A percentile compares a stretch with the other conserved stretches of the same genome.
Evolutionary conservation across 2,329 filamentous ascomycete genomes (phyloP).

Genomic region (Alternaria sp.): DNA sequence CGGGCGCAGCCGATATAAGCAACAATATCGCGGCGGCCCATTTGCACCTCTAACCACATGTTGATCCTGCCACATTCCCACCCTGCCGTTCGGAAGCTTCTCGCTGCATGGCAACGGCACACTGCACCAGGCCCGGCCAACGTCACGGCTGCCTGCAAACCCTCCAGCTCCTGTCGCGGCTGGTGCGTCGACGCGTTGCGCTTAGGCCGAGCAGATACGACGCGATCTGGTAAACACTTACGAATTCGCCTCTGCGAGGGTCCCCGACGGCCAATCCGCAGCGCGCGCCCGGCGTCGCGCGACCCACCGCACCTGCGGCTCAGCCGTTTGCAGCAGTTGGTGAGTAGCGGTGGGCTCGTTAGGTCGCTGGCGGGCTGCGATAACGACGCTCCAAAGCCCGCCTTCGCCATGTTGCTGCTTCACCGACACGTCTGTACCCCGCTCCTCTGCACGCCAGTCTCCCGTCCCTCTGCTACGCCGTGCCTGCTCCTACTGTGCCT

Average conservation of each 20-base stretch:
- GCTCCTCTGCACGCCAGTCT: slow-evolving; percentile 15
- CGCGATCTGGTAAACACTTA: slow-evolving; percentile 27
- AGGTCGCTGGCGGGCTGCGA: slow-evolving; percentile 27
- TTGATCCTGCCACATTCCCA: slow-evolving; percentile 9
- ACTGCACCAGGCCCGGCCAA: slow-evolving; percentile 27
- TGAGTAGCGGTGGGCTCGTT: slow-evolving; percentile 31
- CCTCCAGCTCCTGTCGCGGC: slow-evolving; percentile 4
- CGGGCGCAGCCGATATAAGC: slow-evolving; percentile 18
- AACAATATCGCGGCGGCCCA: slow-evolving; percentile 15
- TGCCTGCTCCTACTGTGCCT: not conserved
- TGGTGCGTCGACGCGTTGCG: slow-evolving; percentile 27
- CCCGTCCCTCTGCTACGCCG: not conserved
- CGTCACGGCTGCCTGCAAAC: slow-evolving; percentile 22
- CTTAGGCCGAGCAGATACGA: slow-evolving; percentile 27
- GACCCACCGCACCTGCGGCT: slow-evolving; percentile 35
- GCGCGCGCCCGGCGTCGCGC: slow-evolving; percentile 8
- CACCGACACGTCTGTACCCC: slow-evolving; percentile 37
- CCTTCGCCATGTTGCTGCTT: slow-evolving; percentile 16
- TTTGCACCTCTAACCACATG: slow-evolving; percentile 10
- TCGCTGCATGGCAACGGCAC: slow-evolving; percentile 33
- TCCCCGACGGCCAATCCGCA: slow-evolving; percentile 20
- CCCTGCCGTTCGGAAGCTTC: slow-evolving; percentile 24
- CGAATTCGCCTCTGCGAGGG: slow-evolving; percentile 10
- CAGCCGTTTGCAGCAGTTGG: slow-evolving; percentile 37
- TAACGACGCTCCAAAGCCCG: slow-evolving; percentile 24